Evolutionary conservation across 768 basidiomycete species (phyloP).

Genomic region (Leccinum disarticulatum): DNA sequence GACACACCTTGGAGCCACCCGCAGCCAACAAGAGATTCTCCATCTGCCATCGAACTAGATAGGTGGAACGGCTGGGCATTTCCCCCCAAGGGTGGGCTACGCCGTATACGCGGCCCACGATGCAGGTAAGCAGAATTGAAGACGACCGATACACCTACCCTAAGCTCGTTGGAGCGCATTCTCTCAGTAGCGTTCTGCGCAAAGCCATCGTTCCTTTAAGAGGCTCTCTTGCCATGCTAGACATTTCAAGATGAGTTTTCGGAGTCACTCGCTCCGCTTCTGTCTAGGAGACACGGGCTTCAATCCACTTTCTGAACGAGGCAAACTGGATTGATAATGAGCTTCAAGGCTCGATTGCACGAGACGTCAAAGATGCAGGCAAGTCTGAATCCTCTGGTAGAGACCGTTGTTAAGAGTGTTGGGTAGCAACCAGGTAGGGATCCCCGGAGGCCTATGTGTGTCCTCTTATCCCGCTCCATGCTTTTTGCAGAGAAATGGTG

Average conservation of each 20-base stretch:
- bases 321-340: not conserved
- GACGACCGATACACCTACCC: too few species aligned
- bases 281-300: not conserved
- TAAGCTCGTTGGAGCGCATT: too few species aligned
- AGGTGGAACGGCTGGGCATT: not conserved
- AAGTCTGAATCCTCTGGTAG: slow-evolving; percentile 19
- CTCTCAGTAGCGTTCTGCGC: too few species aligned
- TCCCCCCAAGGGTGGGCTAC: too few species aligned
- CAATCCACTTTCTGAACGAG: not conserved
- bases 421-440: slow-evolving; percentile 16
- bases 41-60: too few species aligned
- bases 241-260: not conserved
- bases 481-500: slow-evolving; percentile 5
- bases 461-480: slow-evolving; percentile 18
- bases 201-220: not conserved
- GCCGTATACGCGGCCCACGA: too few species aligned
- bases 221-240: too few species aligned
- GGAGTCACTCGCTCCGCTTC: not conserved
- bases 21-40: not conserved
- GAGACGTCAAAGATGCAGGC: slow-evolving; percentile 26
- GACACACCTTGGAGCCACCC: not conserved
- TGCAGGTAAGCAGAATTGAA: too few species aligned
- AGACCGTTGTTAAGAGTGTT: slow-evolving; percentile 22
- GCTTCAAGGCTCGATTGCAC: not conserved
- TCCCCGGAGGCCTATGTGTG: not conserved